Conservation (phyloP, 140 eudicot genomes). For the Ambrosia hybrid region DNA sequence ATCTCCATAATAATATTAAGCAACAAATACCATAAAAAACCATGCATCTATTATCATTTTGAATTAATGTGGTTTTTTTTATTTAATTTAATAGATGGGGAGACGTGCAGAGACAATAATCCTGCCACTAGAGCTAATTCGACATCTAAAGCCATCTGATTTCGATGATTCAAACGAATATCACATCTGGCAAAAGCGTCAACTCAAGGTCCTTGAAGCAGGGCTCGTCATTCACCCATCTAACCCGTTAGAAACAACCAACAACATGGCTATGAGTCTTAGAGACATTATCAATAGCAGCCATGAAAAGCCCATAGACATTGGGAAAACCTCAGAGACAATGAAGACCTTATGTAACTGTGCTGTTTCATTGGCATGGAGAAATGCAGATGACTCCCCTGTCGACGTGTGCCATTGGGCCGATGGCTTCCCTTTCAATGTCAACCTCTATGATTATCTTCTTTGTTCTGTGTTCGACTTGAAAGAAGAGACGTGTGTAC, state of each 20-base stretch:
- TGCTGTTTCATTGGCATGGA: constrained; percentile 68
- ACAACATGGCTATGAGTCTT: constrained; percentile 41
- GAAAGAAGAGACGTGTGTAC: constrained; percentile 65
- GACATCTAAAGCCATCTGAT: constrained; percentile 89
- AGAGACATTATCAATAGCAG: constrained; percentile 45
- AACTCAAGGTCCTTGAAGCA: constrained; percentile 67
- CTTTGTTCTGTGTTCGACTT: constrained; percentile 54
- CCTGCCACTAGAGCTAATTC: constrained; percentile 84
- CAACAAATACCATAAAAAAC: too few species aligned
- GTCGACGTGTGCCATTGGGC: constrained; percentile 86
- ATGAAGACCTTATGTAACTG: constrained; percentile 58
- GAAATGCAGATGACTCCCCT: constrained; percentile 46
- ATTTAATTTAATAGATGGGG: constrained; percentile 53
- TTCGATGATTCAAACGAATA: constrained; percentile 67
- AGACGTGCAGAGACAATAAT: constrained; percentile 90
- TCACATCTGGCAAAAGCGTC: constrained; percentile 86
- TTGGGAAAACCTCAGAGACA: constrained; percentile 66
- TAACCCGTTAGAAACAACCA: constrained; percentile 47
- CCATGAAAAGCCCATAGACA: constrained; percentile 58
- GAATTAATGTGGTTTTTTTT: too few species aligned
- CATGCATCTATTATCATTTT: too few species aligned
- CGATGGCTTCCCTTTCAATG: constrained; percentile 80
- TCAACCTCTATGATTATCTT: constrained; percentile 60
- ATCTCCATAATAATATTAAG: too few species aligned
- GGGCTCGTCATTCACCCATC: constrained; percentile 83